phyloP scores from a whole-genome alignment of 495 filamentous ascomycete genomes.

The Xylaria scruposa region DNA sequence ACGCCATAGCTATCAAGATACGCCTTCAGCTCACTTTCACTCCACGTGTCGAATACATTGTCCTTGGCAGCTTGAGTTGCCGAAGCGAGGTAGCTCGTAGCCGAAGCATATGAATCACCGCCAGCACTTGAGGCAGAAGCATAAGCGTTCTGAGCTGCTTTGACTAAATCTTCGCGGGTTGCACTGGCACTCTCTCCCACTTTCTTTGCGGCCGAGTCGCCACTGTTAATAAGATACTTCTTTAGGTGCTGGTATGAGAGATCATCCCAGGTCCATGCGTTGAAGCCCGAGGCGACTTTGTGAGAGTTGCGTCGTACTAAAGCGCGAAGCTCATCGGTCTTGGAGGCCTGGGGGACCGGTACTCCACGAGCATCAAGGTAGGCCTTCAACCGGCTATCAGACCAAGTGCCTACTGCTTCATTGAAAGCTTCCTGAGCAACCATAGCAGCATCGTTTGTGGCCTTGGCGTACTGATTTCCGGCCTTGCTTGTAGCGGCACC shows the following conservation, averaged over 20 bases:
- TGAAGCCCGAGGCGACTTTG: slow-evolving; percentile 74
- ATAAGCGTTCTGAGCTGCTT: slow-evolving; percentile 75
- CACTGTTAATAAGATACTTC: slow-evolving; percentile 67
- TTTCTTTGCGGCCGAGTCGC: slow-evolving; percentile 70
- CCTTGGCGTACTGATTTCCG: slow-evolving; percentile 76
- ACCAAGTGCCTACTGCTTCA: slow-evolving; percentile 68
- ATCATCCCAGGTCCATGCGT: slow-evolving; percentile 85
- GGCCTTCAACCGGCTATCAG: slow-evolving; percentile 76
- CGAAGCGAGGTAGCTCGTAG: slow-evolving; percentile 72
- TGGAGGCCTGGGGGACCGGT: slow-evolving; percentile 77
- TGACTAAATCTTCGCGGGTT: slow-evolving; percentile 74
- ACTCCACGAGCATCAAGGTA: slow-evolving; percentile 71
- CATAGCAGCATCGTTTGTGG: slow-evolving; percentile 70
- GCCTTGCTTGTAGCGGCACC: slow-evolving; percentile 86
- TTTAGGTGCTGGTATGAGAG: slow-evolving; percentile 79
- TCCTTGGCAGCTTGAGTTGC: slow-evolving; percentile 75
- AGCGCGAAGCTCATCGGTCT: slow-evolving; percentile 80
- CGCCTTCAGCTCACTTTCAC: slow-evolving; percentile 75
- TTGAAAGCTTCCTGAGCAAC: slow-evolving; percentile 75
- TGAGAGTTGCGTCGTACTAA: slow-evolving; percentile 74
- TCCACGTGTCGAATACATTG: slow-evolving; percentile 79
- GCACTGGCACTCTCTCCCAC: slow-evolving; percentile 67
- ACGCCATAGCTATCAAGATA: slow-evolving; percentile 85
- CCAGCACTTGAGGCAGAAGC: slow-evolving; percentile 70
- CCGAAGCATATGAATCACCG: slow-evolving; percentile 71